A percentile compares a stretch with the other conserved stretches of the same genome.
phyloP scores from a whole-genome alignment of 78 protist genomes.

The Diacronema lutheri region DNA sequence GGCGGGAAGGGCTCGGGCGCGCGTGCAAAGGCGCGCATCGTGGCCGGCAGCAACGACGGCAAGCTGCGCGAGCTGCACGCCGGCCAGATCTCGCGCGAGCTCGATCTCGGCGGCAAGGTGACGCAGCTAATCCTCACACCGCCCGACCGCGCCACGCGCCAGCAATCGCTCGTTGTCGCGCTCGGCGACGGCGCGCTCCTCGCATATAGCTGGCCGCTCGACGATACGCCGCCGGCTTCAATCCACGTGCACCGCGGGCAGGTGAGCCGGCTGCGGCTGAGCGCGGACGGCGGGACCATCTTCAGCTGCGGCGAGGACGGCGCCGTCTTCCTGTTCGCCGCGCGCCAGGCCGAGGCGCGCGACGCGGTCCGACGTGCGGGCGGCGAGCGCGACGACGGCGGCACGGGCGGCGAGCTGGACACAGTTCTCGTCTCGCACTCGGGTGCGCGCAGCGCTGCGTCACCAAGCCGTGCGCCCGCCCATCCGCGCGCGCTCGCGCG shows the following conservation, averaged over 20 bases:
- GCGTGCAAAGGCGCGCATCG: background rate
- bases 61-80: background rate
- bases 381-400: too few relatives aligned
- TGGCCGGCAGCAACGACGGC: background rate
- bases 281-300: slow-evolving; percentile 33
- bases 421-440: slow-evolving; percentile 38
- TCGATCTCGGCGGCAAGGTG: background rate
- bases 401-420: slow-evolving; percentile 13
- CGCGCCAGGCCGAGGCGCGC: slow-evolving; percentile 4
- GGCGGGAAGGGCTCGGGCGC: background rate
- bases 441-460: too few relatives aligned
- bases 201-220: background rate
- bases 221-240: background rate
- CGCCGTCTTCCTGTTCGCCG: slow-evolving; percentile 13
- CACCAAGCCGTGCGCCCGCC: too few relatives aligned
- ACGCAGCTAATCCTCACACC: background rate
- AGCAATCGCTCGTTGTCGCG: background rate
- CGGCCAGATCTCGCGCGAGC: too few relatives aligned
- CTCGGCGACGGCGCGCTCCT: too few relatives aligned
- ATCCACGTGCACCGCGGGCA: background rate
- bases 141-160: background rate
- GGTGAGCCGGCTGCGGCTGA: slow-evolving; percentile 15
- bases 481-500: too few relatives aligned
- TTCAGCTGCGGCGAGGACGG: slow-evolving; percentile 62
- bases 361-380: background rate